A percentile compares a stretch with the other conserved stretches of the same genome.
phyloP scores from a whole-genome alignment of 2,329 filamentous ascomycete species.

The Metarhizium album region DNA sequence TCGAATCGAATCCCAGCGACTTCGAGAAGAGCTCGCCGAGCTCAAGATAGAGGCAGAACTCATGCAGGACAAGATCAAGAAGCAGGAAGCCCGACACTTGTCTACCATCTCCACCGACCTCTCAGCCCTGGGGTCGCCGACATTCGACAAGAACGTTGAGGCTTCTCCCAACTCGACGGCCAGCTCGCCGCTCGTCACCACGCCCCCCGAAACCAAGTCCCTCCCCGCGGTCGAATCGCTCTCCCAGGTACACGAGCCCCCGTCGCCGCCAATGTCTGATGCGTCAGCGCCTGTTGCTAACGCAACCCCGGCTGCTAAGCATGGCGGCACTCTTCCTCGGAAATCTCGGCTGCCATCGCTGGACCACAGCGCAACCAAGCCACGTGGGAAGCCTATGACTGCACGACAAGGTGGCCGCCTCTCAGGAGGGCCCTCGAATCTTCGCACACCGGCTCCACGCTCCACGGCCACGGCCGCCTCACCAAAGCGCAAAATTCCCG shows the following conservation, averaged over 20 bases:
- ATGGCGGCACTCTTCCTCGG: constrained; percentile 21
- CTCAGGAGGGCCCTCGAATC: constrained; percentile 33
- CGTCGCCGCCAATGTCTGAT: constrained; percentile 89
- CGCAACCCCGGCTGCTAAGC: constrained; percentile 32
- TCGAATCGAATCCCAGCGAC: constrained; percentile 79
- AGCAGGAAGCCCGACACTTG: constrained; percentile 49
- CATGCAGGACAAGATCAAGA: constrained; percentile 83
- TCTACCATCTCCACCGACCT: constrained; percentile 50
- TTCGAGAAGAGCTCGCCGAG: constrained; percentile 85
- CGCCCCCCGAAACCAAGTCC: constrained; percentile 65
- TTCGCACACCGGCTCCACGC: constrained; percentile 35
- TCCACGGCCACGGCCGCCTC: constrained; percentile 44
- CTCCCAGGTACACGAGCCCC: constrained; percentile 67
- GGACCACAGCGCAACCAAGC: constrained; percentile 44
- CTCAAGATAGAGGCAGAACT: constrained; percentile 93
- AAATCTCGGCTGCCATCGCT: constrained; percentile 45
- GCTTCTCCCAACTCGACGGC: constrained; percentile 73
- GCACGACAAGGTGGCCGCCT: constrained; percentile 25
- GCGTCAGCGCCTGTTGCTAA: constrained; percentile 53
- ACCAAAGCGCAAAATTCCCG: constrained; percentile 38
- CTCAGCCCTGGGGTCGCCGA: constrained; percentile 56
- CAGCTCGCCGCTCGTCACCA: constrained; percentile 82
- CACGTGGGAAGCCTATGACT: constrained; percentile 36
- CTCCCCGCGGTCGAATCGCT: constrained; percentile 45
- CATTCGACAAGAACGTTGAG: constrained; percentile 60